phyloP scores from a whole-genome alignment of 1,284 basidiomycete genomes.

The Rhodotorula sp. region DNA sequence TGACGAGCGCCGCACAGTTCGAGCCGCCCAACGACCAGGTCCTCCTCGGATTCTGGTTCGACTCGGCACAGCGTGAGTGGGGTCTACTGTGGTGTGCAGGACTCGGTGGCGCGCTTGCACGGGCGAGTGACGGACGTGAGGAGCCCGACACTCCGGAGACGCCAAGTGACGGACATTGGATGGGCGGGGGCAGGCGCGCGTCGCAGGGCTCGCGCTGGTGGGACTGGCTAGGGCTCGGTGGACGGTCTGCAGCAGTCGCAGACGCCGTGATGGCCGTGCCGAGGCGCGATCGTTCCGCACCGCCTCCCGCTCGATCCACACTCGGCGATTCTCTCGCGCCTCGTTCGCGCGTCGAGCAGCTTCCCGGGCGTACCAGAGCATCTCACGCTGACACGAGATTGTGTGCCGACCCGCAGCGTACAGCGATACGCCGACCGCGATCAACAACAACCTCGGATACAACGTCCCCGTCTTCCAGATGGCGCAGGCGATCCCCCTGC shows the following conservation, averaged over 20 bases:
- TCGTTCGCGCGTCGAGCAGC: too few species aligned
- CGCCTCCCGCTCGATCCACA: too few species aligned
- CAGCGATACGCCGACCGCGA: constrained; percentile 40
- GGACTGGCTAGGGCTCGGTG: too few species aligned
- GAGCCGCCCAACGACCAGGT: constrained; percentile 42
- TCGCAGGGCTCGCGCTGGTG: too few species aligned
- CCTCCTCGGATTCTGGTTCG: constrained; percentile 42
- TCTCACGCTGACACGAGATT: background rate
- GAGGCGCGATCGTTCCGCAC: background rate
- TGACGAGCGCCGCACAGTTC: background rate
- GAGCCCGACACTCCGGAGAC: too few species aligned
- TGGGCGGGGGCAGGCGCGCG: too few species aligned
- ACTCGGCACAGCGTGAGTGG: constrained; percentile 32
- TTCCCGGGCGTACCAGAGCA: too few species aligned
- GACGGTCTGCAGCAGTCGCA: too few species aligned
- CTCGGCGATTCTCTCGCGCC: too few species aligned
- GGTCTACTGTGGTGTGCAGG: background rate
- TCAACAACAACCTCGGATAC: constrained; percentile 43
- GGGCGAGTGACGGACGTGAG: too few species aligned
- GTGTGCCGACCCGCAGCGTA: constrained; percentile 22
- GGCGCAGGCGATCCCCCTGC: constrained; percentile 45
- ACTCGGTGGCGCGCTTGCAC: too few species aligned
- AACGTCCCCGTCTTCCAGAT: constrained; percentile 47
- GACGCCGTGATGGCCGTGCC: background rate
- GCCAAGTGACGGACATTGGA: too few species aligned